Base-by-base conservation (phyloP, 2,329 filamentous ascomycete species). In the Coniella vitis region DNA sequence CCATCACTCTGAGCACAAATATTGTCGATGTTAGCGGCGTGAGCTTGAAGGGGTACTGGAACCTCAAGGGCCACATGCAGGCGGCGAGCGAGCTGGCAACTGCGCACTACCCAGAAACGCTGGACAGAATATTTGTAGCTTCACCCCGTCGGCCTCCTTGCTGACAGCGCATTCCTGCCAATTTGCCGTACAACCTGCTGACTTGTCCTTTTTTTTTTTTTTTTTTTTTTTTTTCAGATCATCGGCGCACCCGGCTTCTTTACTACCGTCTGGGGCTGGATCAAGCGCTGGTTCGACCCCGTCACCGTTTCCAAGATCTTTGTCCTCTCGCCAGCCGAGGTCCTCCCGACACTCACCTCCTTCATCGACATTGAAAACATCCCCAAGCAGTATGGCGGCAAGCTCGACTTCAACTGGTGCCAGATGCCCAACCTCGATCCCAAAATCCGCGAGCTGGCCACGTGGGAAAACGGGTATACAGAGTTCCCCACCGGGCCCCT, bases 221-320 rank as follows among this genome's bases (percentile, higher is more conserved):
- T 22, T 14, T 38, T 19, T 20, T 25, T 17, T 10, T 35, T 4
- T 13, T 10, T 25, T 4, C 53, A 81, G 76, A 86, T 97, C 60
- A 89, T 96, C 55, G 90, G 90, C 53, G 91, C 91, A 0, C 91
- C 91, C 7, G 71, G 78, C 39, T 95, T 95, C 76, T 95, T 95
- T 72, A 86, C 86, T 43, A 95, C 89, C 3, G 87, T 95, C 52
- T 91, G 90, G 90, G 83, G 87, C 56, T 95, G 90, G 89, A 79
- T 95, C 69, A 95, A 95, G 75, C 84, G 86, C 61, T 95, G 90
- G 90, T 95, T 95, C 61, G 86, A 90, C 69, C 90, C 90, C 7
- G 89, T 90, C 54, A 96, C 91, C 31, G 87, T 90, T 3, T 93
- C 88, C 60, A 97, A 97, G 72, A 96, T 97, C 65, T 95, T 95